A percentile compares a stretch with the other conserved stretches of the same genome.
phyloP scores from a whole-genome alignment of 176 grass and related monocot species.

The Carex littledalei region DNA sequence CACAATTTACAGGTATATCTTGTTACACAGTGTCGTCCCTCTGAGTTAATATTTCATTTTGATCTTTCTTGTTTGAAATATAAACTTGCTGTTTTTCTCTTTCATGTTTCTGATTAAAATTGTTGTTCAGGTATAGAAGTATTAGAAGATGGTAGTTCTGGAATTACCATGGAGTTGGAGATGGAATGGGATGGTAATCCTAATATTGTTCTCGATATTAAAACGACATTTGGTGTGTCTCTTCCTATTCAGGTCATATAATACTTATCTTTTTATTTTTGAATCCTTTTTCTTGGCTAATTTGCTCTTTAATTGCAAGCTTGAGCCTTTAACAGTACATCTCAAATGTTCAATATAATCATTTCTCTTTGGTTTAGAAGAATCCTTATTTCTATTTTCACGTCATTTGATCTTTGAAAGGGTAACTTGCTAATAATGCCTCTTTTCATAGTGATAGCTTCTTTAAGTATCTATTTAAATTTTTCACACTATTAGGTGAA shows the following conservation, averaged over 20 bases:
- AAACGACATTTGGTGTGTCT: conserved; percentile 76
- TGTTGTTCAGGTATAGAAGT: conserved; percentile 58
- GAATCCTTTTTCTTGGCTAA: background rate
- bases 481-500: conserved; percentile 60
- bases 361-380: background rate
- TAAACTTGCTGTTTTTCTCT: conserved; percentile 4
- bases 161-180: conserved; percentile 78
- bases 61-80: conserved; percentile 9
- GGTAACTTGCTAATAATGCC: background rate
- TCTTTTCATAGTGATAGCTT: background rate
- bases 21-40: background rate
- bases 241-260: conserved; percentile 91
- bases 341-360: background rate
- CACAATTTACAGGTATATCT: conserved; percentile 83
- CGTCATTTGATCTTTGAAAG: background rate
- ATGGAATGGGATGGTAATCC: conserved; percentile 98
- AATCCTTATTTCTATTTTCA: background rate
- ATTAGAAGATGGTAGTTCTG: conserved; percentile 60
- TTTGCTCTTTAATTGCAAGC: background rate
- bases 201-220: conserved; percentile 83
- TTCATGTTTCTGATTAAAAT: conserved; percentile 10
- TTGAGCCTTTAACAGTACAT: background rate
- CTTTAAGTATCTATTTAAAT: background rate
- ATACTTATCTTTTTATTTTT: background rate
- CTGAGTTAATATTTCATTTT: conserved; percentile 17